Evolutionary conservation across 2,329 filamentous ascomycete species (phyloP), one percentile per base, ranked within the genome.

Genomic region (Xylariaceae sp.): DNA sequence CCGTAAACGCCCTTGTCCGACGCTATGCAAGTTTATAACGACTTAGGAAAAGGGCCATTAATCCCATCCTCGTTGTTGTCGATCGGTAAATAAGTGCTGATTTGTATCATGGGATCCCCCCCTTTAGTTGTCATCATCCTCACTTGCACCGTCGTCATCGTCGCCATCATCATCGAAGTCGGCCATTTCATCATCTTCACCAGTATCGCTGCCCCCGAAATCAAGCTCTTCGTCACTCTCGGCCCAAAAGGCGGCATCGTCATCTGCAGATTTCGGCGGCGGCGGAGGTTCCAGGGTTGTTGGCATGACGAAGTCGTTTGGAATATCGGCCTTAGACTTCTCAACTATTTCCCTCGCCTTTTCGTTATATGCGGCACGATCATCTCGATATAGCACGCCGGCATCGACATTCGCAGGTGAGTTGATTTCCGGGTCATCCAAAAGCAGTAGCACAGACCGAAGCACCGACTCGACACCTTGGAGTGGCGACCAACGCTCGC

Each of bases 351-450:
- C 82, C 60, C 77, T 80, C 1, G 93, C 91, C 65, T 81, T 82
- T 43, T 78, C 75, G 68, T 91, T 86, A 79, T 96, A 99, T 29
- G 79, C 74, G 1, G 79, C 77, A 0, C 86, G 85, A 29, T 88
- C 75, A 65, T 93, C 91, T 57, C 93, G 87, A 68, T 96, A 88
- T 79, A 92, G 84, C 20, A 97, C 89, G 54, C 91, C 86, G 1
- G 95, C 93, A 65, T 98, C 93, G 52, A 98, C 93, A 71, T 98
- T 98, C 61, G 93, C 95, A 0, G 95, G 91, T 0, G 92, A 96
- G 65, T 87, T 91, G 67, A 96, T 91, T 74, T 99, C 93, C 14
- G 93, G 91, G 67, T 96, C 91, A 71, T 98, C 95, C 52, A 99
- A 86, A 2, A 99, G 85, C 5, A 95, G 89, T 7, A 98, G 84